A percentile compares a stretch with the other conserved stretches of the same genome.
Evolutionary conservation across 192 early-diverging fungal genomes (phyloP).

Genomic region (Backusella westeae): DNA sequence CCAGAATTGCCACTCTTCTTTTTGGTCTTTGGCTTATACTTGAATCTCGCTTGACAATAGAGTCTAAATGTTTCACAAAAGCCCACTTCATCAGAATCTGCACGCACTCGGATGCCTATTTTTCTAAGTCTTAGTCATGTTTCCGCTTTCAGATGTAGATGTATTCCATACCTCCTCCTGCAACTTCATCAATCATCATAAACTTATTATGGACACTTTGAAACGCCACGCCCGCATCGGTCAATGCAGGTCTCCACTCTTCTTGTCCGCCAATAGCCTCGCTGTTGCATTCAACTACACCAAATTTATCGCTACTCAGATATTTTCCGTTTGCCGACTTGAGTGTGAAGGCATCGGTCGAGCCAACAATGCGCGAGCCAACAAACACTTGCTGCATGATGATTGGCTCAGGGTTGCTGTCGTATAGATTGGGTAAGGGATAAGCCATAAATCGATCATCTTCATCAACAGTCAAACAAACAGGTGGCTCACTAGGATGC

Average conservation of each 20-base stretch:
- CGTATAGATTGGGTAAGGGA: constrained; percentile 35
- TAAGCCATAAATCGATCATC: constrained; percentile 43
- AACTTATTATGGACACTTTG: constrained; percentile 67
- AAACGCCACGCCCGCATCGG: constrained; percentile 69
- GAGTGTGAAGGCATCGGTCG: constrained; percentile 50
- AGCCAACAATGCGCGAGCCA: constrained; percentile 57
- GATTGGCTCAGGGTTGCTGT: constrained; percentile 37
- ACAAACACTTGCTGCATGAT: constrained; percentile 68
- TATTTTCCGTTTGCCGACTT: constrained; percentile 66
- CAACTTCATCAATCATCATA: constrained; percentile 61
- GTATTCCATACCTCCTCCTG: constrained; percentile 30
- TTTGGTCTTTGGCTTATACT: constrained; percentile 48
- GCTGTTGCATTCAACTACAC: constrained; percentile 62
- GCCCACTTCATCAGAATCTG: constrained; percentile 70
- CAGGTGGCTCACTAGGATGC: constrained; percentile 58
- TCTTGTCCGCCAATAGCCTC: constrained; percentile 81
- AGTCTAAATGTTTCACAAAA: constrained; percentile 71
- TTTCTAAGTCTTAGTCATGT: not conserved
- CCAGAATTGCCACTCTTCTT: constrained; percentile 49
- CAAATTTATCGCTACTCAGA: constrained; percentile 76
- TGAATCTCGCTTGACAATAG: constrained; percentile 68
- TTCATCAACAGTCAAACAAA: constrained; percentile 50
- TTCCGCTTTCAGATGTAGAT: not conserved
- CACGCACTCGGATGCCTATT: constrained; percentile 52
- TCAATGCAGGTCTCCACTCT: constrained; percentile 68